These are phyloP conservation scores for Ogataea pilisensis DNA, from an alignment of 805 yeast species.

Conservation along the genomic window DNA sequence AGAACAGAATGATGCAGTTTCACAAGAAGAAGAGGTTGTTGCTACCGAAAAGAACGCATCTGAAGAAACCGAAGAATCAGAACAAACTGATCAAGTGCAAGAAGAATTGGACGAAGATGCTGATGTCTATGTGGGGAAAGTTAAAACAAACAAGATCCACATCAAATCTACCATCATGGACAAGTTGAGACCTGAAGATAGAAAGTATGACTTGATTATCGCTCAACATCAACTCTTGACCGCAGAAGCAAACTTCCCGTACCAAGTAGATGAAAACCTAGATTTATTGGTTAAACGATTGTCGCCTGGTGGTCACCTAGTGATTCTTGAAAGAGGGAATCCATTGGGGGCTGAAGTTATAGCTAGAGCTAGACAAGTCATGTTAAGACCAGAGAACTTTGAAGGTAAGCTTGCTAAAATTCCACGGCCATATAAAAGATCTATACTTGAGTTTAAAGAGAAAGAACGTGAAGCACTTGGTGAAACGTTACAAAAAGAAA, in stretches of 20 bases:
- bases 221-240: slow-evolving; percentile 74
- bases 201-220: slow-evolving; percentile 74
- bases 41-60: not conserved
- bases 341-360: slow-evolving; percentile 84
- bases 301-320: slow-evolving; percentile 75
- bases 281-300: slow-evolving; percentile 56
- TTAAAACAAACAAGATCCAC: slow-evolving; percentile 52
- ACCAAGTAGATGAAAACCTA: slow-evolving; percentile 65
- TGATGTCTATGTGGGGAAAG: slow-evolving; percentile 43
- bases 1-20: slow-evolving; percentile 42
- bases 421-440: slow-evolving; percentile 62
- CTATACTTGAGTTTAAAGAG: slow-evolving; percentile 35
- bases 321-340: slow-evolving; percentile 83
- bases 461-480: slow-evolving; percentile 6
- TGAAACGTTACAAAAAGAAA: slow-evolving; percentile 1
- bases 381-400: slow-evolving; percentile 79
- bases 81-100: slow-evolving; percentile 5
- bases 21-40: slow-evolving; percentile 3
- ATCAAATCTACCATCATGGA: slow-evolving; percentile 54
- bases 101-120: slow-evolving; percentile 16
- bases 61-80: slow-evolving; percentile 4
- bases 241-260: slow-evolving; percentile 57
- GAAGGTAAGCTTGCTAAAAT: slow-evolving; percentile 53
- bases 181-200: slow-evolving; percentile 43
- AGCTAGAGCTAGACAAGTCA: slow-evolving; percentile 85